Percentiles rank a stretch among this genome's conserved stretches.
These are phyloP conservation scores for Phialophora verrucosa DNA, from an alignment of 2,329 filamentous ascomycete genomes.

Conservation along the genomic window DNA sequence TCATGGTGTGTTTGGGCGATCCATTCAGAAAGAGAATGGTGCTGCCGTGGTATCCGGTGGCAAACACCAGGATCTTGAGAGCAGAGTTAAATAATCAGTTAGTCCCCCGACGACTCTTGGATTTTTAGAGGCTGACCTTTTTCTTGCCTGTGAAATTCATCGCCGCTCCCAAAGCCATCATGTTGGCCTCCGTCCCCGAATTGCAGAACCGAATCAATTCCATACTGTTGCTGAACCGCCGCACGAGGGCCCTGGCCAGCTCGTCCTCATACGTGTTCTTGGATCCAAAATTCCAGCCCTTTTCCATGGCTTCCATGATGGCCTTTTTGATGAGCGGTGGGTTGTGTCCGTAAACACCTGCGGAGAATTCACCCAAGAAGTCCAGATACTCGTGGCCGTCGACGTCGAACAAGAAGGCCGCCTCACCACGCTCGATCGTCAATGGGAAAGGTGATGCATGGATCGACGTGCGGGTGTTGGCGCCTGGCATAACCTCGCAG, in stretches of 20 bases:
- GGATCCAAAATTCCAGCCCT: constrained; percentile 62
- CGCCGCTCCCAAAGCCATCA: constrained; percentile 63
- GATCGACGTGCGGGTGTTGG: constrained; percentile 42
- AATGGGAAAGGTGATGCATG: constrained; percentile 44
- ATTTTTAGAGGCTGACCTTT: constrained; percentile 2
- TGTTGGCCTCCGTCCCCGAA: constrained; percentile 69
- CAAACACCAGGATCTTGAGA: constrained; percentile 71
- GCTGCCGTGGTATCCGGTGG: constrained; percentile 77
- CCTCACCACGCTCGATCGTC: constrained; percentile 40
- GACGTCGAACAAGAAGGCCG: constrained; percentile 41
- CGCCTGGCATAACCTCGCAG: constrained; percentile 38
- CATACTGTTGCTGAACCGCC: constrained; percentile 53
- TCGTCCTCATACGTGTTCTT: constrained; percentile 59
- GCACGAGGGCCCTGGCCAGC: constrained; percentile 57
- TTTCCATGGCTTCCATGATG: constrained; percentile 52
- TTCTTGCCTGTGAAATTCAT: constrained; percentile 39
- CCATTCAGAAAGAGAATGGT: constrained; percentile 50
- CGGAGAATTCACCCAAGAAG: constrained; percentile 67
- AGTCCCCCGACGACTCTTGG: background rate
- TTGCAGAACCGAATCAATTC: constrained; percentile 67
- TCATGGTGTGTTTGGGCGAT: constrained; percentile 46
- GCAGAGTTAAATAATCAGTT: background rate
- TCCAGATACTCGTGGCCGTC: constrained; percentile 58
- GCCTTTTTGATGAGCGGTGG: constrained; percentile 60
- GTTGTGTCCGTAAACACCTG: constrained; percentile 70